Evolutionary conservation across 306 rosid genomes (phyloP), one percentile per base, ranked within the genome.

Genomic region (Canavalia ensiformis): DNA sequence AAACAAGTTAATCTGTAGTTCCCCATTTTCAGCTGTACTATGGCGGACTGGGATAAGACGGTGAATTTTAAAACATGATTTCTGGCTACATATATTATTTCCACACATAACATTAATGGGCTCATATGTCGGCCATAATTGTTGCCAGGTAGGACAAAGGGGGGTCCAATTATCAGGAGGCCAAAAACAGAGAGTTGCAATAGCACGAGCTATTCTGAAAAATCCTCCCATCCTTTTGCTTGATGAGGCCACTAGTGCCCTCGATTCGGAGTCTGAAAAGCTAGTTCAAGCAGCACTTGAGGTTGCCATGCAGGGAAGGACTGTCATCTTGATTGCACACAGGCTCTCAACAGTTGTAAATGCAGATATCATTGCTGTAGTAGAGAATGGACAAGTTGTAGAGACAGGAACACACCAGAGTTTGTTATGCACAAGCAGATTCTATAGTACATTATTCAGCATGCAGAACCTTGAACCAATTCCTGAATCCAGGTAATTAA

Each of bases 171-270:
- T 92, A 82, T 94, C 96, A 68, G 97, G 98, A 78, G 98, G 97
- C 3, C 98, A 94, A 82, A 94, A 94, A 84, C 97, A 94, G 82
- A 89, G 97, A 87, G 82, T 94, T 45, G 96, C 97, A 49, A 92
- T 94, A 72, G 97, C 98, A 60, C 89, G 97, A 89, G 97, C 98
- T 81, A 77, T 94, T 76, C 92, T 94, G 2, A 94, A 92, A 83
- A 88, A 88, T 68, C 97, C 98, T 54, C 92, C 91, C 4, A 90
- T 94, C 62, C 96, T 94, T 68, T 66, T 92, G 80, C 93, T 94
- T 54, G 98, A 94, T 30, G 98, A 94, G 85, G 98, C 97, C 80
- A 90, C 97, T 52, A 94, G 98, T 85, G 96, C 98, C 37, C 94
- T 94, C 18, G 98, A 94, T 86, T 83, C 94, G 7, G 94, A 92